Conservation (phyloP, 352 stramenopile genomes). For the Hyphochytrium catenoides region DNA sequence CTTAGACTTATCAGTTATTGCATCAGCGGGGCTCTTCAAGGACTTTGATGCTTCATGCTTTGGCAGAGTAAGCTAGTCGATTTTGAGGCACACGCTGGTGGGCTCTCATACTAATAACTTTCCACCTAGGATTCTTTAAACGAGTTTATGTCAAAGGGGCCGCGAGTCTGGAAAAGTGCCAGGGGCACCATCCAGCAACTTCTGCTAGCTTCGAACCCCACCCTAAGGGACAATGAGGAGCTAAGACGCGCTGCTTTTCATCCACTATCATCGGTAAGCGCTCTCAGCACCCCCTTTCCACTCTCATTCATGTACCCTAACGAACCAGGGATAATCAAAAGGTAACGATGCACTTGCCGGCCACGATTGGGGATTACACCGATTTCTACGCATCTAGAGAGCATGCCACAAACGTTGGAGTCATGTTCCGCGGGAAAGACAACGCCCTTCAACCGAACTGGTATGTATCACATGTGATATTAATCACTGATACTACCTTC, state of each 20-base stretch:
- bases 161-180: slow-evolving; percentile 52
- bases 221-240: slow-evolving; percentile 43
- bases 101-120: no score
- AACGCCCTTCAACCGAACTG: slow-evolving; percentile 93
- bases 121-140: slow-evolving; percentile 55
- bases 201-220: slow-evolving; percentile 37
- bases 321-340: no score
- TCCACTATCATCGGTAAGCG: no score
- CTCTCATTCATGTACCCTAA: no score
- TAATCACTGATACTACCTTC: background rate
- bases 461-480: slow-evolving; percentile 9
- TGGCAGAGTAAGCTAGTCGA: slow-evolving; percentile 10
- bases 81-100: background rate
- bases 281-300: no score
- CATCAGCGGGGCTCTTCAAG: slow-evolving; percentile 63
- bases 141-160: slow-evolving; percentile 72
- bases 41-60: slow-evolving; percentile 46
- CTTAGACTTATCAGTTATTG: slow-evolving; percentile 66
- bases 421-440: slow-evolving; percentile 76
- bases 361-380: slow-evolving; percentile 85
- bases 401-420: slow-evolving; percentile 83
- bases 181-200: slow-evolving; percentile 60
- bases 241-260: slow-evolving; percentile 52
- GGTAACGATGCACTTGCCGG: slow-evolving; percentile 70
- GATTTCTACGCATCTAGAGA: slow-evolving; percentile 92